These are phyloP conservation scores for Podospora australis DNA, from an alignment of 495 filamentous ascomycete species.

Conservation along the genomic window DNA sequence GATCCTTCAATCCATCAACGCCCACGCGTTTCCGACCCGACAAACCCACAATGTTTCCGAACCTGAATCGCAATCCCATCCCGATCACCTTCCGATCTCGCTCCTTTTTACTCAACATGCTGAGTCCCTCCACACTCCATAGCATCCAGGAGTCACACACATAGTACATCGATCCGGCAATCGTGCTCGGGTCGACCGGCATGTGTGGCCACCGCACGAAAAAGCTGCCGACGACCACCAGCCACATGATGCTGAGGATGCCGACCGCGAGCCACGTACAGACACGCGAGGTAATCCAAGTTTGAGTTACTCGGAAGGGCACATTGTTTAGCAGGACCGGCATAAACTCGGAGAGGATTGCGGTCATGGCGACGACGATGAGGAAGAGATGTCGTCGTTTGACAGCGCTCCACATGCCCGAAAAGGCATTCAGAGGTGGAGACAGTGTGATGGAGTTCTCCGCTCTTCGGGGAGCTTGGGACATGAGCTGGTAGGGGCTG, in stretches of 20 bases:
- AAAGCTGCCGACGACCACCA: conserved; percentile 24
- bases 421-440: conserved; percentile 23
- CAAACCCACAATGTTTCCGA: conserved; percentile 14
- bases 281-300: conserved; percentile 23
- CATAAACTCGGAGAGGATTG: conserved; percentile 30
- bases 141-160: conserved; percentile 22
- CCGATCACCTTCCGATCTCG: conserved; percentile 11
- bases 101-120: conserved; percentile 12
- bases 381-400: conserved; percentile 23
- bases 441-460: conserved; percentile 24
- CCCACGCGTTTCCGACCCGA: conserved; percentile 13
- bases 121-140: conserved; percentile 14
- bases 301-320: conserved; percentile 28
- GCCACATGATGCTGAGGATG: conserved; percentile 31
- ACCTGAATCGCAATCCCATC: conserved; percentile 11
- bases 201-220: conserved; percentile 21
- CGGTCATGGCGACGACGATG: conserved; percentile 22
- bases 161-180: conserved; percentile 23
- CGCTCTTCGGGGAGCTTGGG: conserved; percentile 14
- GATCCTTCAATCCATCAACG: conserved; percentile 15
- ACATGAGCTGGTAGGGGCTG: conserved; percentile 27
- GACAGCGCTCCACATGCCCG: conserved; percentile 26
- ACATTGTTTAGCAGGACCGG: conserved; percentile 32
- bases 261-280: conserved; percentile 28
- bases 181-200: conserved; percentile 23